These are phyloP conservation scores for Fagus sylvatica DNA, from an alignment of 306 rosid genomes.

Conservation along the genomic window DNA sequence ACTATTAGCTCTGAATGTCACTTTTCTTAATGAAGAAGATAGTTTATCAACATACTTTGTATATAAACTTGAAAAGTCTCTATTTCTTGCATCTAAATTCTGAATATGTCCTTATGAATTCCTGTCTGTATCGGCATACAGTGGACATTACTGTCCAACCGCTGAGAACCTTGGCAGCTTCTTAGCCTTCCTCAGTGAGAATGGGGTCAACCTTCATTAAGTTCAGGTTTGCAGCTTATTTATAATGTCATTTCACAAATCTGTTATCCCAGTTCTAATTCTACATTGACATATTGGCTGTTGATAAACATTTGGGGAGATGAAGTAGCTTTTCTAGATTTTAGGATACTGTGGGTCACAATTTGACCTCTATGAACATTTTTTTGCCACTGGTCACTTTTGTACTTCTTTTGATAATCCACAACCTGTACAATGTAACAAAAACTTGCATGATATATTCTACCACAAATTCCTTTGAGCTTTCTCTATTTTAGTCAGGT, in stretches of 20 bases:
- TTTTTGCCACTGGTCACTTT: not conserved
- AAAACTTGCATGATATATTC: not conserved
- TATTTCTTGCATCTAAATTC: not conserved
- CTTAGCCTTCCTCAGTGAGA: conserved; percentile 38
- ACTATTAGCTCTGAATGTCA: not conserved
- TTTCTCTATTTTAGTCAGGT: conserved; percentile 9
- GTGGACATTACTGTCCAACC: conserved; percentile 48
- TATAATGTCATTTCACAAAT: not conserved
- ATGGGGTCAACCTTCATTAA: conserved; percentile 31
- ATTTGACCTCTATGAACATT: not conserved
- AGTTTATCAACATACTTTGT: not conserved
- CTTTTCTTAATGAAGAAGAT: not conserved
- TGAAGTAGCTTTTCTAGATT: not conserved
- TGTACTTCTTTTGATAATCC: not conserved
- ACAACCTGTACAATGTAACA: not conserved
- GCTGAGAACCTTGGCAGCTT: conserved; percentile 37
- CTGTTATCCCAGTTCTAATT: not conserved
- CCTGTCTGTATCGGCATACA: conserved; percentile 42
- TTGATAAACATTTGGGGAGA: not conserved
- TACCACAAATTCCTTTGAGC: not conserved
- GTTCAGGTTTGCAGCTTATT: conserved; percentile 30
- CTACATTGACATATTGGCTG: not conserved
- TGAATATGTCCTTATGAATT: not conserved
- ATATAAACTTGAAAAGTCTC: not conserved
- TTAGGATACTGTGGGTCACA: not conserved